Evolutionary conservation across 2,329 filamentous ascomycete genomes (phyloP), one percentile per base, ranked within the genome.

Genomic region (Pseudocercospora fuligena): DNA sequence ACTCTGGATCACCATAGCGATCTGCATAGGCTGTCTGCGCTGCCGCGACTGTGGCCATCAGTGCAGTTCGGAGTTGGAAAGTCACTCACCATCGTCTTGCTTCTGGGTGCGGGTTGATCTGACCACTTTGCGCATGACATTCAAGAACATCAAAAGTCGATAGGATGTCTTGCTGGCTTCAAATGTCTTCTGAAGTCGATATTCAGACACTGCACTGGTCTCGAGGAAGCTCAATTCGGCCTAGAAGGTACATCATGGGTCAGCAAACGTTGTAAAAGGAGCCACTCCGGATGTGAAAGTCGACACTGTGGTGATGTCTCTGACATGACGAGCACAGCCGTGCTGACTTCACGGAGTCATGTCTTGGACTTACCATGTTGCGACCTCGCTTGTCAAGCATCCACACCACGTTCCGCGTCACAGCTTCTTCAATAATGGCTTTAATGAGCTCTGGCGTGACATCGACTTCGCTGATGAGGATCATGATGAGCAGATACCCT

Each of bases 401-500:
- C 70, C 70, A 73, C 16, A 73, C 68, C 3, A 73, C 71, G 56
- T 73, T 73, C 56, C 72, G 71, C 3, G 68, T 73, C 61, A 73
- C 61, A 9, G 70, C 68, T 19, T 73, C 71, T 31, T 71, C 64
- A 63, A 73, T 69, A 59, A 73, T 70, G 9, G 61, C 66, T 25
- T 62, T 61, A n/a, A 61, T 65, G n/a, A 73, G 56, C 16, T 69
- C 70, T 14, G 66, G 66, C 14, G 57, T 64, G 51, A 68, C 54
- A 21, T 68, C 57, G 14, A 64, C 58, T 25, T 62, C 65, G 57
- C 62, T 63, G 33, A 71, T 72, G 16, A 73, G 72, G 21, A 71
- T 65, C 27, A 64, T 62, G n/a, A 71, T 70, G 8, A 72, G 67
- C 7, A 73, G 64, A 47, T 72, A 63, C 11, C 72, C 71, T 1